Evolutionary conservation across 768 basidiomycete genomes (phyloP), one percentile per base, ranked within the genome.

Genomic region (Dioszegia crocea): DNA sequence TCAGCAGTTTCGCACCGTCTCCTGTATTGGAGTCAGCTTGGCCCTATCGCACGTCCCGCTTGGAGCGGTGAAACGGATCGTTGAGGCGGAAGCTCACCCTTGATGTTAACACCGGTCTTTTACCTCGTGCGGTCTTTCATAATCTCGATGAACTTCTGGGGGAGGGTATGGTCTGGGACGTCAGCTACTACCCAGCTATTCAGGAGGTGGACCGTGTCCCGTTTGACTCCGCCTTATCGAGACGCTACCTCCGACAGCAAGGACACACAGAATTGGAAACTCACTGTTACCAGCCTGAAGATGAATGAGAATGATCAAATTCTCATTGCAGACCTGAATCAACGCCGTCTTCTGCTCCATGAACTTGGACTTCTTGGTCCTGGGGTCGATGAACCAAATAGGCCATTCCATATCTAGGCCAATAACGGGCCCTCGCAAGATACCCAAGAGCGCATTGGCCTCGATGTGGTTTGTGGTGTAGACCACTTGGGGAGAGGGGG

Each of bases 331-430:
- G 12, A 64, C 10, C 58, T 50, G 57, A n/a, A 56, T 33, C 31
- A 56, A 41, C 1, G 53, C 59, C 5, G 59, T 61, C 50, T 68
- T 68, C 2, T 59, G 64, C 40, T 64, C 58, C 43, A 57, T 53
- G 21, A 60, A 68, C 1, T 47, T 40, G 12, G 36, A 63, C 19
- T 50, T 21, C 46, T 48, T 48, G 26, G 30, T 26, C 30, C 8
- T 23, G 30, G n/a, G 24, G 30, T 47, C 54, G 52, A 51, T 58
- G 23, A 26, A n/a, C 40, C 46, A 56, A 17, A 55, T 60, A 10
- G 75, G 73, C 75, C 75, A 76, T 60, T 76, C 75, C 39, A 76
- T 60, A 44, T 76, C 75, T 56, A 76, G 73, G 0, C 71, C 75
- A 1, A 74, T 24, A 6, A 71, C 61, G 5, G 57, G 39, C 0